phyloP scores from a whole-genome alignment of 169 alveolate genomes.

The Babesia ovata region DNA sequence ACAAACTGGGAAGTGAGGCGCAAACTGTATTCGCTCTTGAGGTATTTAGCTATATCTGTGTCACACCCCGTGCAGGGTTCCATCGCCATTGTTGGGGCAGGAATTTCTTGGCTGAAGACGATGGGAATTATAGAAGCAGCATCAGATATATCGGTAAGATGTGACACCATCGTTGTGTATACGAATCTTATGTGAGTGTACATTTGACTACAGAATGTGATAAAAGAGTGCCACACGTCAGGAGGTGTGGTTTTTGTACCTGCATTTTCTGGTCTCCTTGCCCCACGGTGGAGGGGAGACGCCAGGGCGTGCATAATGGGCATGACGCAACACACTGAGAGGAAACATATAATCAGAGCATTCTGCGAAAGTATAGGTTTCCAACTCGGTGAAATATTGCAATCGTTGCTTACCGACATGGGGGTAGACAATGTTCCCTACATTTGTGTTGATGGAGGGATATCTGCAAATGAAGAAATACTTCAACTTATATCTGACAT shows the following conservation, averaged over 20 bases:
- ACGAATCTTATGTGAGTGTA: background rate
- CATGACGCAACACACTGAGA: constrained; percentile 83
- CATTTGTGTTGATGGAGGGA: constrained; percentile 91
- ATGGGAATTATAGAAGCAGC: constrained; percentile 72
- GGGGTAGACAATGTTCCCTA: constrained; percentile 69
- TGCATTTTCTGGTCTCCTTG: constrained; percentile 90
- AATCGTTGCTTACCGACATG: constrained; percentile 62
- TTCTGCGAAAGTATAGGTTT: constrained; percentile 87
- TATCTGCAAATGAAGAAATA: constrained; percentile 82
- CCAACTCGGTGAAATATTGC: constrained; percentile 83
- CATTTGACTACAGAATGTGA: constrained; percentile 24
- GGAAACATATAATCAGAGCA: constrained; percentile 88
- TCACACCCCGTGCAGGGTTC: constrained; percentile 82
- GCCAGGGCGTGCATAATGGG: constrained; percentile 92
- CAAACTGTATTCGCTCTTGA: constrained; percentile 88
- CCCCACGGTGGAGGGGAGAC: constrained; percentile 94
- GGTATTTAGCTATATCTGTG: background rate
- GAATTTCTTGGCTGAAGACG: constrained; percentile 87
- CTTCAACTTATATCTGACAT: constrained; percentile 86
- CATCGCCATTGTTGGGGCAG: constrained; percentile 92
- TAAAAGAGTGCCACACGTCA: constrained; percentile 75
- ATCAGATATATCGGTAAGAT: constrained; percentile 73
- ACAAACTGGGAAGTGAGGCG: constrained; percentile 75
- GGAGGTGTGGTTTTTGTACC: constrained; percentile 93
- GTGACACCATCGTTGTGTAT: background rate